These are phyloP conservation scores for Epichloe typhina DNA, from an alignment of 2,329 filamentous ascomycete species.

Conservation along the genomic window DNA sequence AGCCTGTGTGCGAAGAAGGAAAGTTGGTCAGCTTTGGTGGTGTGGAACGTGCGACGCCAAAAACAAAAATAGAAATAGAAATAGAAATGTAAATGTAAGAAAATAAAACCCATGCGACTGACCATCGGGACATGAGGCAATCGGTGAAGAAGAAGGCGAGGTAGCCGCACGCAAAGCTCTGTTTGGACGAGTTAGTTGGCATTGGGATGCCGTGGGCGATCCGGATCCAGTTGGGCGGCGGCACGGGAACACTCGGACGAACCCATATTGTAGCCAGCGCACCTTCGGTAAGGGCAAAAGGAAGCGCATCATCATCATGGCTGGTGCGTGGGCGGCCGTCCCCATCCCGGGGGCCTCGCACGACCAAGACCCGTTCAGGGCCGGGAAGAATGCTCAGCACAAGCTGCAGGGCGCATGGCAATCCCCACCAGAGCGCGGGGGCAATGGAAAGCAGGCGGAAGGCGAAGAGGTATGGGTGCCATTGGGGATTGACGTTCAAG, in stretches of 20 bases:
- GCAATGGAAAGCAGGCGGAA: conserved; percentile 59
- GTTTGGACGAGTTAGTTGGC: neutral
- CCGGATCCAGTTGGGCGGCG: no score
- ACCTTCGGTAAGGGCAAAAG: conserved; percentile 48
- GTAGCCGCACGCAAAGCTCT: conserved; percentile 68
- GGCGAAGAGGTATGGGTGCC: conserved; percentile 61
- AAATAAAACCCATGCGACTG: conserved; percentile 12
- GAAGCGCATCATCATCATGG: conserved; percentile 13
- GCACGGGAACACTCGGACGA: conserved; percentile 17
- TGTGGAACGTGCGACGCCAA: neutral
- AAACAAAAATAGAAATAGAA: no score
- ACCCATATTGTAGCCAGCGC: conserved; percentile 64
- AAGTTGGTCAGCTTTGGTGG: neutral
- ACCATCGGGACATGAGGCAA: conserved; percentile 76
- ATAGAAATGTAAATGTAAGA: no score
- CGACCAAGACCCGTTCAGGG: conserved; percentile 17
- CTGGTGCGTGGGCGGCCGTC: neutral
- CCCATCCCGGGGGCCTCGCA: conserved; percentile 6
- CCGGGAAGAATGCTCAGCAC: conserved; percentile 46
- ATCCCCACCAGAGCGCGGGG: conserved; percentile 59
- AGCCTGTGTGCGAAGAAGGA: conserved; percentile 40
- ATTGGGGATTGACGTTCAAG: conserved; percentile 57
- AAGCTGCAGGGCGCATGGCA: conserved; percentile 56
- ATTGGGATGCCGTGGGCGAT: no score
- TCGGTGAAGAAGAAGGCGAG: conserved; percentile 75